Conservation (phyloP, 2,329 filamentous ascomycete species). For the Bipolaris victoriae region DNA sequence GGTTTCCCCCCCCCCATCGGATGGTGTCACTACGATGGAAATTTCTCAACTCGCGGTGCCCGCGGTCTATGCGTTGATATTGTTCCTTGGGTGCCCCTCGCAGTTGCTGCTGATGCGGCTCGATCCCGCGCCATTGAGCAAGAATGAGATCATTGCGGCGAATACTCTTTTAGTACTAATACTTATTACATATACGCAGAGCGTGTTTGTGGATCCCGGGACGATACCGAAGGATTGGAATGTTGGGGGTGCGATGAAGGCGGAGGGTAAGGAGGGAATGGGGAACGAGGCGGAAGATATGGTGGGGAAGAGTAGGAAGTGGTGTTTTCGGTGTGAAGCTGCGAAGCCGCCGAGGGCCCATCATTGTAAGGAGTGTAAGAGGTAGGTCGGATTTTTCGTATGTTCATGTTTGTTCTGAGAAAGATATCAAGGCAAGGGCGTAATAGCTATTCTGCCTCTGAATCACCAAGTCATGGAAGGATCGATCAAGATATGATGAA, state of each 20-base stretch:
- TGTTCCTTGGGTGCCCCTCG: constrained; percentile 73
- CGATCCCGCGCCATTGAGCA: constrained; percentile 65
- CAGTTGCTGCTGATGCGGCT: constrained; percentile 70
- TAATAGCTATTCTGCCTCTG: no score
- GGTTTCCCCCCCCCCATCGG: not conserved
- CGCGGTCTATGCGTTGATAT: constrained; percentile 68
- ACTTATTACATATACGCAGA: constrained; percentile 71
- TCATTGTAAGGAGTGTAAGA: constrained; percentile 78
- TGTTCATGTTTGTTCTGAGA: no score
- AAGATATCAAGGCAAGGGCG: no score
- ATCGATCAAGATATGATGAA: not conserved
- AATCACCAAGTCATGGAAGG: not conserved
- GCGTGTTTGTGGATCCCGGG: constrained; percentile 66
- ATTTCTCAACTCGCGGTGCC: constrained; percentile 66
- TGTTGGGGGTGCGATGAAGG: constrained; percentile 3
- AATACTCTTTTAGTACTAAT: constrained; percentile 69
- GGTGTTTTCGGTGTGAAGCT: constrained; percentile 77
- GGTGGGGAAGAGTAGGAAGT: constrained; percentile 53
- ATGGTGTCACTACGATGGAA: constrained; percentile 25
- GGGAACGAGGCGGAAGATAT: not conserved
- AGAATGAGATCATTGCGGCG: constrained; percentile 65
- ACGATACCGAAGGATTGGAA: constrained; percentile 52
- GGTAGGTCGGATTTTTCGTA: constrained; percentile 45
- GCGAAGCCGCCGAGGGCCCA: constrained; percentile 79
- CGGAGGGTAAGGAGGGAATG: not conserved